Evolutionary conservation across 352 stramenopile genomes (phyloP), one percentile per base, ranked within the genome.

Genomic region (Phytophthora ohioensis): DNA sequence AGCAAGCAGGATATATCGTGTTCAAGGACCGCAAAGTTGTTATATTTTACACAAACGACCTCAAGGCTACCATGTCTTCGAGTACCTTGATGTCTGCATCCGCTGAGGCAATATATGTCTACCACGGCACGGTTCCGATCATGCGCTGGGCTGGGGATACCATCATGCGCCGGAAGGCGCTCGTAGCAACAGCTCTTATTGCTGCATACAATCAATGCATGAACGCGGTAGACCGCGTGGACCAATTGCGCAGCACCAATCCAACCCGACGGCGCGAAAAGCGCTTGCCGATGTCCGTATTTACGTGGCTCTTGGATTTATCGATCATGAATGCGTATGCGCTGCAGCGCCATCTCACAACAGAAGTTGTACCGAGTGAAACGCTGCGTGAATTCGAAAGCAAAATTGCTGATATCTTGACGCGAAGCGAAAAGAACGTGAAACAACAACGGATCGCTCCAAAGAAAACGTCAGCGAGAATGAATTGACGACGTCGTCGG

Each of bases 141-240:
- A 3, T 61, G 31, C 38, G 51, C 32, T 67, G 27, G 60, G 61
- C 41, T 11, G 60, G 49, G 8, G 51, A 60, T n/a, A 56, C 15
- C 0, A 69, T 69, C 5, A 42, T 64, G 51, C 15, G 61, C 12
- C 11, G 53, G 0, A 69, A 57, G 21, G 5, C 35, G 1, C 42
- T 69, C 5, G 45, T 58, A 36, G 62, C 34, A 3, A 53, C 62
- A 12, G 30, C 62, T 3, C 27, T 41, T 2, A 58, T 69, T 34
- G 62, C 53, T n/a, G 62, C n/a, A 2, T 69, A 69, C 27, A 69
- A 58, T 30, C 8, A 47, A 11, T 64, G 45, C 36, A 64, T 69
- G 62, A 64, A 59, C n/a, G 62, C 53, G 3, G 62, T 69, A n/a
- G 45, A 64, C 39, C 17, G 62, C 11, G 46, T 54, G 0, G 62